Conservation (phyloP, 495 filamentous ascomycete genomes). For the Glonium stellatum region DNA sequence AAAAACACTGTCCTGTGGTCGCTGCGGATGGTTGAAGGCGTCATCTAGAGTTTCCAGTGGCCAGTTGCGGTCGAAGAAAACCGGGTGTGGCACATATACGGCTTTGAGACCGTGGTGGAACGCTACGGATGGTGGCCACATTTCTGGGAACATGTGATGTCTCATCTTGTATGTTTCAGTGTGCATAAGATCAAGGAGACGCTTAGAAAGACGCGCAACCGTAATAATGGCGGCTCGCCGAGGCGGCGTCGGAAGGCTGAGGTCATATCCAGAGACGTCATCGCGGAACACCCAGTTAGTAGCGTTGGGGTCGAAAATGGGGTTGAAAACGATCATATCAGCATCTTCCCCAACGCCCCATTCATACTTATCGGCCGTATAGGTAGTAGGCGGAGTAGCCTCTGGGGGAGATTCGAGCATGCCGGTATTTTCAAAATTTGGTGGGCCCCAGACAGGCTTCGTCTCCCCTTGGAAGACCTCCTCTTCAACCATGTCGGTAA, state of each 20-base stretch:
- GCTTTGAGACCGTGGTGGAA: slow-evolving; percentile 41
- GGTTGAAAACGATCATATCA: slow-evolving; percentile 49
- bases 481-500: slow-evolving; percentile 40
- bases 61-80: slow-evolving; percentile 47
- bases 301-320: slow-evolving; percentile 39
- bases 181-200: slow-evolving; percentile 38
- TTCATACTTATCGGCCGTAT: slow-evolving; percentile 43
- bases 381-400: slow-evolving; percentile 39
- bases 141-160: slow-evolving; percentile 40
- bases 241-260: slow-evolving; percentile 34
- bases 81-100: slow-evolving; percentile 43
- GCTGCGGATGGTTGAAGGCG: slow-evolving; percentile 41
- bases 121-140: slow-evolving; percentile 37
- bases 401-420: slow-evolving; percentile 37
- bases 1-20: slow-evolving; percentile 37
- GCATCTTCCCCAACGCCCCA: slow-evolving; percentile 58
- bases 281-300: slow-evolving; percentile 41
- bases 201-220: slow-evolving; percentile 35
- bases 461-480: slow-evolving; percentile 34
- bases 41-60: slow-evolving; percentile 34
- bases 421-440: slow-evolving; percentile 31
- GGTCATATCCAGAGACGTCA: slow-evolving; percentile 39
- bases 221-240: slow-evolving; percentile 41
- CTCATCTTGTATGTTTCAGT: slow-evolving; percentile 33
- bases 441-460: slow-evolving; percentile 41